Conservation (phyloP, 23 red algal genomes). For the Porphyridium purpureum region DNA sequence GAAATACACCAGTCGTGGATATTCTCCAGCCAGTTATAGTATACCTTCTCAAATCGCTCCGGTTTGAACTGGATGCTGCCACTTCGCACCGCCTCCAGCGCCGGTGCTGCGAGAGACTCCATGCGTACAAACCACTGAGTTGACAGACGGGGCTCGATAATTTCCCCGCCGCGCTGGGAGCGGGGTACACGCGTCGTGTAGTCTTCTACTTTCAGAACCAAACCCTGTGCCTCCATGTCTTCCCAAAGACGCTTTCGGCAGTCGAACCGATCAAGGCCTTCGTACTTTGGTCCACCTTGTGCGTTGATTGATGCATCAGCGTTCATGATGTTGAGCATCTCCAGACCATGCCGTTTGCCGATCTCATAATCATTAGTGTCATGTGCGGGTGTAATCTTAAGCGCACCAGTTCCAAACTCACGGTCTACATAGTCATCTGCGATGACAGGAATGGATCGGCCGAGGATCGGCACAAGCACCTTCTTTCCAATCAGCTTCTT, state of each 20-base stretch:
- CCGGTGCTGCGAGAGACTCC: constrained; percentile 48
- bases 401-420: constrained; percentile 88
- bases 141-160: constrained; percentile 84
- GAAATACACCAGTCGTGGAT: constrained; percentile 97
- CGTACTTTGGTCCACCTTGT: constrained; percentile 32
- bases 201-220: constrained; percentile 40
- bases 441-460: constrained; percentile 66
- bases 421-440: constrained; percentile 83
- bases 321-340: constrained; percentile 70
- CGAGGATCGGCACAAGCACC: constrained; percentile 49
- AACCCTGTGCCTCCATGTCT: constrained; percentile 33
- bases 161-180: constrained; percentile 81
- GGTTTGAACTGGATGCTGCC: constrained; percentile 56
- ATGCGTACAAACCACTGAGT: constrained; percentile 94
- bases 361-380: constrained; percentile 90
- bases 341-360: constrained; percentile 61
- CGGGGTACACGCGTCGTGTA: constrained; percentile 76
- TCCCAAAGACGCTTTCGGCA: constrained; percentile 61
- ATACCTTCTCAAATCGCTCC: constrained; percentile 86
- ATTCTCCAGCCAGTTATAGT: constrained; percentile 91
- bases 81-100: constrained; percentile 34
- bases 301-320: constrained; percentile 78
- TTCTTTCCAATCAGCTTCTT: constrained; percentile 38
- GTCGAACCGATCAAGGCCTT: constrained; percentile 73
- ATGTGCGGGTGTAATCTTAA: constrained; percentile 97